Evolutionary conservation across 495 filamentous ascomycete genomes (phyloP).

Genomic region (Hamigera avellanea): DNA sequence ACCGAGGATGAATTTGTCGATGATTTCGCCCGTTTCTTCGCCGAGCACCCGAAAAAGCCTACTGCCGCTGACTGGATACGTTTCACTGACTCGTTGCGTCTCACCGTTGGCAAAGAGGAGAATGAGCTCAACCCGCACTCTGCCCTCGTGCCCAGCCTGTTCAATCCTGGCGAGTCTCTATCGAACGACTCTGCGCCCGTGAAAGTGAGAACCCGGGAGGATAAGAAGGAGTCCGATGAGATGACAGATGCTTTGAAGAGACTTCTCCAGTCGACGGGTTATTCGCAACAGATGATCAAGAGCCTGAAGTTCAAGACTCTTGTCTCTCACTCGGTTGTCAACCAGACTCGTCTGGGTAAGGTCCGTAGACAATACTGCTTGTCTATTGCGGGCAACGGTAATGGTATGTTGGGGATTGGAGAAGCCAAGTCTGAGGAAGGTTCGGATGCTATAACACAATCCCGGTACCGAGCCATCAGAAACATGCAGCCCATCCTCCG

Average conservation of each 20-base stretch:
- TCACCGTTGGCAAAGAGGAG: conserved; percentile 41
- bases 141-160: conserved; percentile 37
- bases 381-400: conserved; percentile 68
- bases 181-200: conserved; percentile 24
- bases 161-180: conserved; percentile 29
- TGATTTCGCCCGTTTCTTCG: conserved; percentile 46
- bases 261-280: conserved; percentile 59
- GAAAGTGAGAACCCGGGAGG: conserved; percentile 13
- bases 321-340: conserved; percentile 61
- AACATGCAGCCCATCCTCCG: conserved; percentile 80
- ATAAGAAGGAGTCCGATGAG: conserved; percentile 19
- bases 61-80: conserved; percentile 30
- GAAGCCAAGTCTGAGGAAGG: conserved; percentile 75
- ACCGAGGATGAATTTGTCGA: conserved; percentile 41
- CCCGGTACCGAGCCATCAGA: conserved; percentile 62
- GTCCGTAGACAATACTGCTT: conserved; percentile 58
- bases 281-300: conserved; percentile 44
- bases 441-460: conserved; percentile 50
- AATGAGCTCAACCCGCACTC: conserved; percentile 36
- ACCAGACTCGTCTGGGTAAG: conserved; percentile 96
- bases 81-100: conserved; percentile 32
- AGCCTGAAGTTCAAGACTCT: conserved; percentile 49
- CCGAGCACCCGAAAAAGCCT: conserved; percentile 37
- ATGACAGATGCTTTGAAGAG: conserved; percentile 42
- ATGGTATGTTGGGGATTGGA: conserved; percentile 79